phyloP scores from a whole-genome alignment of 2,329 filamentous ascomycete genomes.

The Lecanosticta acicola region DNA sequence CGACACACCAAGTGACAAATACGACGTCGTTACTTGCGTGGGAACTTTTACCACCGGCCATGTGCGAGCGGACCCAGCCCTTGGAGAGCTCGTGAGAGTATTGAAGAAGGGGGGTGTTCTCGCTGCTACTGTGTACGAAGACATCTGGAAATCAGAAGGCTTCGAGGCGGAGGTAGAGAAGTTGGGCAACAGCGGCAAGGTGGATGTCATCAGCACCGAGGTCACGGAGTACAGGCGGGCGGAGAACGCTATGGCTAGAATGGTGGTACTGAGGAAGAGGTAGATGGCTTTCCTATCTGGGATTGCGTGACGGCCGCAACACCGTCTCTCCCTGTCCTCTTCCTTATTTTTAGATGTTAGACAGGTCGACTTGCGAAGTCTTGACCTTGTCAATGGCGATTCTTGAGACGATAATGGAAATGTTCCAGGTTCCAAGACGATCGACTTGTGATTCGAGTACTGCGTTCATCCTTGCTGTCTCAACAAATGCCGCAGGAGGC shows the following conservation, averaged over 20 bases:
- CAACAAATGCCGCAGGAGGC: no score
- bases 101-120: slow-evolving; percentile 10
- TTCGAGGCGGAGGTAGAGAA: slow-evolving; percentile 11
- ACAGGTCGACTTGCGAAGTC: neutral
- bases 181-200: slow-evolving; percentile 5
- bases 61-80: slow-evolving; percentile 7
- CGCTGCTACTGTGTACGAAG: slow-evolving; percentile 16
- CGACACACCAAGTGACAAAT: slow-evolving; percentile 9
- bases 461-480: no score
- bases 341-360: neutral
- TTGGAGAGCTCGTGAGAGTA: slow-evolving; percentile 14
- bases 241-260: neutral
- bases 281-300: neutral
- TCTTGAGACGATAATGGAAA: no score
- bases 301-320: neutral
- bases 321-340: no score
- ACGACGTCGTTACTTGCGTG: slow-evolving; percentile 15
- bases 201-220: slow-evolving; percentile 5
- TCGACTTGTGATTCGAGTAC: no score
- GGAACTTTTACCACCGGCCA: slow-evolving; percentile 18
- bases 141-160: slow-evolving; percentile 14
- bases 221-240: neutral
- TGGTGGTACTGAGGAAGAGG: neutral
- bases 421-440: no score
- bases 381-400: neutral